phyloP scores from a whole-genome alignment of 208 protist species.

The Leptomonas pyrrhocoris region DNA sequence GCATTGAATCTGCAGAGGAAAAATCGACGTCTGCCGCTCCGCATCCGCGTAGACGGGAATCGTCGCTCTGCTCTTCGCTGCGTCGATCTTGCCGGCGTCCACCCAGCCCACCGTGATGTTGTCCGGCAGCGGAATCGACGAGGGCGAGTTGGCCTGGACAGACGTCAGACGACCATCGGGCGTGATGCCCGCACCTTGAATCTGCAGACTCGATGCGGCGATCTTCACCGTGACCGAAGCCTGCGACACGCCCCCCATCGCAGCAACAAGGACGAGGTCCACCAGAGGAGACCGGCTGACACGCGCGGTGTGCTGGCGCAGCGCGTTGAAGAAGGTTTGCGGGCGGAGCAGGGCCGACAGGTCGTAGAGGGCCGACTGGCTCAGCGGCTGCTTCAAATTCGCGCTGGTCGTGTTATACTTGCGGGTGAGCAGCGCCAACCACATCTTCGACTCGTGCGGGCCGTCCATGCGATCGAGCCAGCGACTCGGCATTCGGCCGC shows the following conservation, averaged over 20 bases:
- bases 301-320: constrained; percentile 94
- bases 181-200: constrained; percentile 76
- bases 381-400: constrained; percentile 38
- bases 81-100: constrained; percentile 17
- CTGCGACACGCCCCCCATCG: constrained; percentile 18
- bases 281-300: constrained; percentile 68
- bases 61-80: constrained; percentile 23
- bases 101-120: constrained; percentile 76
- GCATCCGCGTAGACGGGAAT: constrained; percentile 83
- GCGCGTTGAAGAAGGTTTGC: constrained; percentile 94
- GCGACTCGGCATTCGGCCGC: constrained; percentile 72
- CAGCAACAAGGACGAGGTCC: constrained; percentile 73
- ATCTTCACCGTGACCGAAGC: constrained; percentile 45
- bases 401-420: constrained; percentile 54
- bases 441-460: constrained; percentile 72
- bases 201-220: constrained; percentile 58
- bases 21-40: constrained; percentile 53
- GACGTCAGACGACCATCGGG: constrained; percentile 39
- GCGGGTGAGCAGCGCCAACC: constrained; percentile 77
- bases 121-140: constrained; percentile 48
- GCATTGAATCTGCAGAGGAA: constrained; percentile 55
- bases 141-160: constrained; percentile 63
- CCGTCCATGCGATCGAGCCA: constrained; percentile 93
- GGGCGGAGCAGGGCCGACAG: constrained; percentile 91
- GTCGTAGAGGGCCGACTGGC: constrained; percentile 66